Base-by-base conservation (phyloP, 805 yeast species). In the Hanseniaspora osmophila region DNA sequence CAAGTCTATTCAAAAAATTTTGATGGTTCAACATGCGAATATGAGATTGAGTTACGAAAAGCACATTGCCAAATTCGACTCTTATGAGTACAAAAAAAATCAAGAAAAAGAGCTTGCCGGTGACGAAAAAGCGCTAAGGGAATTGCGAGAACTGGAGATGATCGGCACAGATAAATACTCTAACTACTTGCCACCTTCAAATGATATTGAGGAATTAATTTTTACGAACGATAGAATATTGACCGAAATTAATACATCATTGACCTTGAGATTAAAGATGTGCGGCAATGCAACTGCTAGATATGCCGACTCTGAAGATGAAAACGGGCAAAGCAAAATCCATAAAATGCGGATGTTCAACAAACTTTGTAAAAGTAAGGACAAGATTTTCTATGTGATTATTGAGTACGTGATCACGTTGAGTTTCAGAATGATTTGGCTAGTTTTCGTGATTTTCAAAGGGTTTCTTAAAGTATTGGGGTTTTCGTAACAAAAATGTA, bases 221-320 rank as follows among this genome's bases (percentile, higher is more conserved):
- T 75, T 80, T 13, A 66, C 70, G 33, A 75, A 82, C 44, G 87
- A 81, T 60, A 65, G 88, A 50, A 71, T 81, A 10, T 73, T 78
- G 47, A 81, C 85, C 49, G 88, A 80, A 54, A 75, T 82, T 45
- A 82, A 78, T 57, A 81, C 90, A 0, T 77, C 86, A 1, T 59
- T 80, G 39, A 71, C 85, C 10, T 61, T 82, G 48, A 80, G 78
- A 51, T 63, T 81, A 29, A 64, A 62, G 48, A 49, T 57, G 16
- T 15, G 35, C 7, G 19, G 40, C 29, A 33, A 39, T 27, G 47
- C 29, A 33, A 42, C 19, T 33, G 43, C 27, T 4, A 22, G 27
- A 22, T 22, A 22, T 22, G 27, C 27, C 27, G 27, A 22, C 4
- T 22, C 27, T 22, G 27, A 22, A 7, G 27, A 22, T 22, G 27